Evolutionary conservation across 768 basidiomycete genomes (phyloP).

Genomic region (Cantharellus anzutake): DNA sequence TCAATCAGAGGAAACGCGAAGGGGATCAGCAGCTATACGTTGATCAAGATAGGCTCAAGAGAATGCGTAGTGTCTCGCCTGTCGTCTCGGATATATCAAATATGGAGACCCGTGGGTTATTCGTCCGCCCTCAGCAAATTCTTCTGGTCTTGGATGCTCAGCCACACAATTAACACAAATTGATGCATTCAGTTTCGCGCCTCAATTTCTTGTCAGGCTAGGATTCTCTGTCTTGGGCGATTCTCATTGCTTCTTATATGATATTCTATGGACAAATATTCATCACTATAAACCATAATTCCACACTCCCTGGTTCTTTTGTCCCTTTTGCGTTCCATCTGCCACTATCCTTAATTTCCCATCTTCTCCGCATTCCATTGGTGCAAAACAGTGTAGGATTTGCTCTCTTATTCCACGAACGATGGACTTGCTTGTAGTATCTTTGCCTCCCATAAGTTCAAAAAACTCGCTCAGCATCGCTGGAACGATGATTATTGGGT

Average conservation of each 20-base stretch:
- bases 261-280: neutral
- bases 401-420: too few relatives aligned
- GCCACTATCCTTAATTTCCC: neutral
- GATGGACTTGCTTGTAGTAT: too few relatives aligned
- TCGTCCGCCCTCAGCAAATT: conserved; percentile 73
- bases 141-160: conserved; percentile 67
- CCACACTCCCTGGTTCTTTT: neutral
- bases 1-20: conserved; percentile 26
- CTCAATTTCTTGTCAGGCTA: neutral
- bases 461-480: too few relatives aligned
- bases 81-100: conserved; percentile 36
- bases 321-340: neutral
- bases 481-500: too few relatives aligned
- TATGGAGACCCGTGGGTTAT: conserved; percentile 51
- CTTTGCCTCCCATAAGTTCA: too few relatives aligned
- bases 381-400: too few relatives aligned
- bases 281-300: neutral
- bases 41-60: conserved; percentile 26
- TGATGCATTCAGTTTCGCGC: neutral
- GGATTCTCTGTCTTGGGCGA: neutral
- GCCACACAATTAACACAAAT: neutral
- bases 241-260: neutral
- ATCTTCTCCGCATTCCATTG: too few relatives aligned
- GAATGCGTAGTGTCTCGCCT: conserved; percentile 51
- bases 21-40: conserved; percentile 31